Base-by-base conservation (phyloP, 2,329 filamentous ascomycete species). In the Coniochaeta sp. region DNA sequence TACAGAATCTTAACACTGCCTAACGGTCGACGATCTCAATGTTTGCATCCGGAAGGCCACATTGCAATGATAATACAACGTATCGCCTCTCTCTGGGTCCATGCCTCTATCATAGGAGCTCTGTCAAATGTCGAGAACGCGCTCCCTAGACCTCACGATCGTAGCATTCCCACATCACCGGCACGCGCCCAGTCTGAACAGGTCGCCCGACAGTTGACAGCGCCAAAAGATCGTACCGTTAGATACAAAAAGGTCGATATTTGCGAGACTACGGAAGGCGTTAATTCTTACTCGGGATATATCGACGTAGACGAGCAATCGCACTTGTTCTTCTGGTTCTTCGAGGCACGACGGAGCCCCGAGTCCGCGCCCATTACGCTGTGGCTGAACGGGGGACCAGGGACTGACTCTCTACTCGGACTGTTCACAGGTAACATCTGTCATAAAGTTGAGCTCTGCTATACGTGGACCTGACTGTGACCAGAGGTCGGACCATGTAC, bases 301-400 rank as follows among this genome's bases (percentile, higher is more conserved):
- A 79, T 87, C 12, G 78, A 82, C 68, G 75, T 87, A 4, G 24
- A 82, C 60, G 81, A 84, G 67, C 84, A 85, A 62, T 82, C 85
- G 67, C 85, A 86, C 66, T 83, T 81, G 17, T 87, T 86, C 70
- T 88, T 87, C 71, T 85, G 83, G 82, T 87, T 86, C 67, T 82
- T 87, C 62, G 83, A 86, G 65, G 75, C 84, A 17, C 76, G 82
- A 50, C 58, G 55, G 44, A 58, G 59, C 55, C 61, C 67, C 22
- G 44, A 58, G 26, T 61, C 62, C 8, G 73, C 72, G 0, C 73
- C 73, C 1, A 63, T 74, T 3, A 70, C 69, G 1, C 57, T 73
- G 1, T 76, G 73, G 69, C 66, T 74, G 38, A 75, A 75, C 47
- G 75, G 75, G 34, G 75, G 75, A 1, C 75, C 75, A 2, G 75